These are phyloP conservation scores for Escallonia herrerae DNA, from an alignment of 129 eudicot species.

Conservation along the genomic window DNA sequence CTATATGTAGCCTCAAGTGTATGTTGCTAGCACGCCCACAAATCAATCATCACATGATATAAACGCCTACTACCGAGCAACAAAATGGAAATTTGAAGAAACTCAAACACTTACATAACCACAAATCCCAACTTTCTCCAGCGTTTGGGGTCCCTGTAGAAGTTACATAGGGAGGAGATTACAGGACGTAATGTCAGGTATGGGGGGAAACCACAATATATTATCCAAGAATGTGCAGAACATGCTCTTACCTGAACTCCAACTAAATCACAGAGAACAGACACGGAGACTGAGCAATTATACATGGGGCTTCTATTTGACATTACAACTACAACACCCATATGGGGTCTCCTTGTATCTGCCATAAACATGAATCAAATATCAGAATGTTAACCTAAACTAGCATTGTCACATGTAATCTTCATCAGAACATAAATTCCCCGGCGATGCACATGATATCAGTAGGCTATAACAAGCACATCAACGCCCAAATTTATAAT, in stretches of 20 bases:
- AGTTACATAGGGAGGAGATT: background rate
- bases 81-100: constrained; percentile 12
- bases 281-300: constrained; percentile 78
- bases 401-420: background rate
- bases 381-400: background rate
- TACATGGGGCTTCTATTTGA: constrained; percentile 29
- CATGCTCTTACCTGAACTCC: constrained; percentile 52
- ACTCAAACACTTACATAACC: constrained; percentile 53
- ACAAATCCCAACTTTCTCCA: constrained; percentile 42
- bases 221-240: constrained; percentile 2
- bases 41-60: background rate
- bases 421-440: background rate
- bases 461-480: background rate
- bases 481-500: background rate
- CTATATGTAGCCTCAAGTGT: background rate
- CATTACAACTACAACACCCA: constrained; percentile 59
- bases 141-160: constrained; percentile 60
- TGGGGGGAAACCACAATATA: background rate
- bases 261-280: constrained; percentile 65
- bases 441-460: background rate
- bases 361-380: constrained; percentile 27
- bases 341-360: constrained; percentile 65
- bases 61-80: background rate
- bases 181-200: background rate
- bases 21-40: background rate